Evolutionary conservation across 2,329 filamentous ascomycete species (phyloP), one percentile per base, ranked within the genome.

Genomic region (Colletotrichum spinosum): DNA sequence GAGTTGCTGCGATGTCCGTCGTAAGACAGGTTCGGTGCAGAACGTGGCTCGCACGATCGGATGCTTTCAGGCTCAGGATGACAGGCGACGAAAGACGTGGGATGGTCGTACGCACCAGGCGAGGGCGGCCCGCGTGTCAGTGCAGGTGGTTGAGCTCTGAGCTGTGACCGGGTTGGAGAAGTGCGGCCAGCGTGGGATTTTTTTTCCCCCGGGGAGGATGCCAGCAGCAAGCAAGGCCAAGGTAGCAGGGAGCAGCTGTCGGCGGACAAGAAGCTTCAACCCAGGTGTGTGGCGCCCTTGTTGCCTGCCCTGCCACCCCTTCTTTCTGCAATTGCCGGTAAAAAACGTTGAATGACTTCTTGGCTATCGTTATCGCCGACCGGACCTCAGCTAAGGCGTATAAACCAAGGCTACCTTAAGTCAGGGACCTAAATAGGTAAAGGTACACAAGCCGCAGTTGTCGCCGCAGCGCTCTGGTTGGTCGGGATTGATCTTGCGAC

Each of bases 211-310:
- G 25, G 25, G 25, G 25, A 25, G 25, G 25, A 25, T 25, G 25
- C 25, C 25, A 25, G 25, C 25, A 25, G 25, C 25, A 25, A 25
- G 25, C 25, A 25, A 4, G 25, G 25, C 25, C 25, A 25, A 25
- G 35, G 41, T 54, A 44, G 41, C 58, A 56, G 25, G 58, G 63
- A 63, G 59, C 42, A 57, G 58, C 63, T 66, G 33, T 53, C 35
- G 52, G 63, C 13, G 50, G 42, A 3, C 11, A 61, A 55, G 56
- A 65, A 51, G 61, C 61, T 55, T 59, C 44, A 38, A 54, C 60
- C 55, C 39, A 42, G 60, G 12, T 37, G 35, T 49, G 15, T 59
- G 25, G 25, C 25, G 25, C 25, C 25, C 25, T 25, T 4, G 25
- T 4, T 25, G 25, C 25, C 25, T 25, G 25, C 25, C 5, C 25